Conservation (phyloP, 352 stramenopile genomes). For the Phytophthora podocarpi region DNA sequence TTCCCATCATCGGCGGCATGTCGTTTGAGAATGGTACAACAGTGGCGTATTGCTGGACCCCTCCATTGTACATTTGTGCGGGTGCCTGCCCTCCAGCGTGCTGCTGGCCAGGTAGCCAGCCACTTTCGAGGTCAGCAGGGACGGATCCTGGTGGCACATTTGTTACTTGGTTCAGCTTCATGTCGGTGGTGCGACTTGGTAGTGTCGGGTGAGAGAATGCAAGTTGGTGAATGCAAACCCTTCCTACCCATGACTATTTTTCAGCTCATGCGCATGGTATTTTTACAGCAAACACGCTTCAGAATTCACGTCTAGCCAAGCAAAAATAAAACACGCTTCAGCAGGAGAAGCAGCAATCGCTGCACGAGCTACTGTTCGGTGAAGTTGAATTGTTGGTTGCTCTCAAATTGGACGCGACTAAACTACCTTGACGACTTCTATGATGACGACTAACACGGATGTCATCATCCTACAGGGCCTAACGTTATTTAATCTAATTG, state of each 20-base stretch:
- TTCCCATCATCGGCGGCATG: conserved; percentile 24
- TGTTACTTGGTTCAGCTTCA: conserved; percentile 22
- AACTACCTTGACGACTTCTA: too few species aligned
- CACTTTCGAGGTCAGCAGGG: conserved; percentile 23
- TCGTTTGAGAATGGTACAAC: conserved; percentile 31
- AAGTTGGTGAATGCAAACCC: conserved; percentile 20
- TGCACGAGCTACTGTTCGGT: too few species aligned
- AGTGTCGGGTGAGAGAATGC: not conserved
- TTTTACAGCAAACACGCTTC: conserved; percentile 28
- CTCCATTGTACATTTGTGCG: conserved; percentile 14
- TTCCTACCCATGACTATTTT: conserved; percentile 19
- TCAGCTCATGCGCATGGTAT: conserved; percentile 8
- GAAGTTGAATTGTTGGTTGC: too few species aligned
- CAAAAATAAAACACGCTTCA: too few species aligned
- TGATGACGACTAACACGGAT: too few species aligned
- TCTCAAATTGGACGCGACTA: too few species aligned
- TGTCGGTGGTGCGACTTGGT: too few species aligned
- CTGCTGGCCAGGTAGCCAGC: too few species aligned
- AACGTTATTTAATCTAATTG: conserved; percentile 27
- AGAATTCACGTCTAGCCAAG: too few species aligned
- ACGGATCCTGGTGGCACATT: conserved; percentile 20
- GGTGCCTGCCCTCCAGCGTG: too few species aligned
- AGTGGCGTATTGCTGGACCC: conserved; percentile 22
- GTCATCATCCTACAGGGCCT: too few species aligned
- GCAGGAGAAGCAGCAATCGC: too few species aligned